Evolutionary conservation across 345 rosid species (phyloP).

Genomic region (Microthlaspi erraticum): DNA sequence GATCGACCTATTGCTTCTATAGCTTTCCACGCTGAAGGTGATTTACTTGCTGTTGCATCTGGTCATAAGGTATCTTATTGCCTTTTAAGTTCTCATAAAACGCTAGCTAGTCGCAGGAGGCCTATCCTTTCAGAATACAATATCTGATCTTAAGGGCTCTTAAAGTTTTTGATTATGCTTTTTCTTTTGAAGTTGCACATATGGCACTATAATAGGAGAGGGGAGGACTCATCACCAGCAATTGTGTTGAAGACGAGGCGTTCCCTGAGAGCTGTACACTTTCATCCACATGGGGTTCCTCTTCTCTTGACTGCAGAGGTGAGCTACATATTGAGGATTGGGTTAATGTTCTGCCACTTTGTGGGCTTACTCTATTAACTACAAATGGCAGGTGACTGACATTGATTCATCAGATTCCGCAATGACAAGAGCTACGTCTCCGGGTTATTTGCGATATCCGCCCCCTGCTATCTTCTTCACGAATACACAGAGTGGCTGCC

Average conservation of each 20-base stretch:
- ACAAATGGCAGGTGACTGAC: slow-evolving; percentile 85
- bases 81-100: slow-evolving; percentile 23
- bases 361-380: slow-evolving; percentile 54
- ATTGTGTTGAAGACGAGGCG: slow-evolving; percentile 77
- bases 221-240: slow-evolving; percentile 65
- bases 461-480: slow-evolving; percentile 72
- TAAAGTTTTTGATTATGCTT: slow-evolving; percentile 29
- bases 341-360: slow-evolving; percentile 36
- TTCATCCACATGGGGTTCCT: slow-evolving; percentile 80
- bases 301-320: slow-evolving; percentile 92
- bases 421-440: slow-evolving; percentile 76
- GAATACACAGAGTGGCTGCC: slow-evolving; percentile 57
- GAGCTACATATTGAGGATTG: slow-evolving; percentile 42
- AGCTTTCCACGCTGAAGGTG: slow-evolving; percentile 87
- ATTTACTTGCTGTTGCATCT: slow-evolving; percentile 81
- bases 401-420: slow-evolving; percentile 82
- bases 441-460: slow-evolving; percentile 71
- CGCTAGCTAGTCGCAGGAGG: slow-evolving; percentile 19
- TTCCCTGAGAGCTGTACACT: slow-evolving; percentile 85
- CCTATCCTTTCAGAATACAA: slow-evolving; percentile 14
- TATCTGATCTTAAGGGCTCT: slow-evolving; percentile 16
- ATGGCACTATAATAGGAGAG: slow-evolving; percentile 72
- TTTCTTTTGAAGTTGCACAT: slow-evolving; percentile 60
- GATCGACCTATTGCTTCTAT: slow-evolving; percentile 88
- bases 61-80: slow-evolving; percentile 74